Evolutionary conservation across 495 filamentous ascomycete species (phyloP).

Genomic region (Amorphotheca resinae): DNA sequence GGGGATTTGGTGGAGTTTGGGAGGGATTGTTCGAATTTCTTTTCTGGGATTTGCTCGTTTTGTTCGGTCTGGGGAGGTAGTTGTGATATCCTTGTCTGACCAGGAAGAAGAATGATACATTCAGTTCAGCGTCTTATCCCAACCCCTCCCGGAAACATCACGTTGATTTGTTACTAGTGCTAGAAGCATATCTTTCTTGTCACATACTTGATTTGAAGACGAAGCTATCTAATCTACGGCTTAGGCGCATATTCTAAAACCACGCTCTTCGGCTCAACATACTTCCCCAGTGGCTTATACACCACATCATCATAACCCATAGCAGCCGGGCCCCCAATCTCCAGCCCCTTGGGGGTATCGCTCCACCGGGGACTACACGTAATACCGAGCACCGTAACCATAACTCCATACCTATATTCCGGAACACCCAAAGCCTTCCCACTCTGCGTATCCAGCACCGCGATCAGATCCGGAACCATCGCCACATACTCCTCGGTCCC

Average conservation of each 20-base stretch:
- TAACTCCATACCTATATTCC: slow-evolving; percentile 37
- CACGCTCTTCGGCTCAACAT: slow-evolving; percentile 24
- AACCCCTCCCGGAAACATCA: too few relatives aligned
- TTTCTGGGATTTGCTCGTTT: too few relatives aligned
- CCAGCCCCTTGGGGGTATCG: slow-evolving; percentile 24
- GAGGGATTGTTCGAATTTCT: too few relatives aligned
- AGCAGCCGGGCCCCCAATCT: slow-evolving; percentile 23
- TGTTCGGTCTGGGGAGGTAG: too few relatives aligned
- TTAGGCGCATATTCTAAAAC: slow-evolving; percentile 21
- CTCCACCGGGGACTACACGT: slow-evolving; percentile 36
- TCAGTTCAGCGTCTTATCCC: too few relatives aligned
- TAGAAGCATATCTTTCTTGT: too few relatives aligned
- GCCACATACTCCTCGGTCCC: slow-evolving; percentile 29
- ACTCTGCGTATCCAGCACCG: slow-evolving; percentile 34
- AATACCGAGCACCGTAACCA: slow-evolving; percentile 34
- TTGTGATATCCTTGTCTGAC: too few relatives aligned
- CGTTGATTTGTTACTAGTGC: too few relatives aligned
- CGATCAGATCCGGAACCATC: slow-evolving; percentile 38
- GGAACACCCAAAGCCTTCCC: slow-evolving; percentile 36
- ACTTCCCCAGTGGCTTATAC: slow-evolving; percentile 24
- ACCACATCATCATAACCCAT: slow-evolving; percentile 23
- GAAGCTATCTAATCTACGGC: too few relatives aligned
- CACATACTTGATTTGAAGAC: too few relatives aligned
- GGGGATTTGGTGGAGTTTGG: too few relatives aligned
- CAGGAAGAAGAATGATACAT: too few relatives aligned